A percentile compares a stretch with the other conserved stretches of the same genome.
Evolutionary conservation across 208 protist genomes (phyloP).

Genomic region (Wallacemonas sp.): DNA sequence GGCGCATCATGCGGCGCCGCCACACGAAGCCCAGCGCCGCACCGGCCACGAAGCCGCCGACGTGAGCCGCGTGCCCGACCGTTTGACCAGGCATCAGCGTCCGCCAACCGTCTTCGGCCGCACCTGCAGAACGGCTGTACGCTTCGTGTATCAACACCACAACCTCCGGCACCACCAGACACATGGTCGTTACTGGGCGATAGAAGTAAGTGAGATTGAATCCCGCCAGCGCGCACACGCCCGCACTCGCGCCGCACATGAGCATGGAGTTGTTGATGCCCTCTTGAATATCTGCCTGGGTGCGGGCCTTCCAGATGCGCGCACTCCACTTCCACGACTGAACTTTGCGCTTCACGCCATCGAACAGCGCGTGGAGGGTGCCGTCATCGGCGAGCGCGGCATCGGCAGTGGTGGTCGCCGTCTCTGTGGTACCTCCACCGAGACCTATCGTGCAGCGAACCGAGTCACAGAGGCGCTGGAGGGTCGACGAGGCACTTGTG

Average conservation of each 20-base stretch:
- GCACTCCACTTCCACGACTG: constrained; percentile 2
- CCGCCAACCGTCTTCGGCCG: constrained; percentile 4
- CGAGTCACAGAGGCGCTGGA: not conserved
- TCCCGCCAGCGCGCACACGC: constrained; percentile 46
- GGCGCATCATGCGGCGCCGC: constrained; percentile 17
- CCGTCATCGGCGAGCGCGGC: not conserved
- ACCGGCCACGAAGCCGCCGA: constrained; percentile 57
- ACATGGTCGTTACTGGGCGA: constrained; percentile 25
- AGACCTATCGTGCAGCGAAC: not conserved
- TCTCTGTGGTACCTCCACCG: not conserved
- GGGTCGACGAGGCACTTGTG: not conserved
- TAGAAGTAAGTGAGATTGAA: constrained; percentile 55
- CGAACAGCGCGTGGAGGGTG: not conserved
- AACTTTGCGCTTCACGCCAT: not conserved
- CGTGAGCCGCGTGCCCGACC: constrained; percentile 61
- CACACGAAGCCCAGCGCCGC: constrained; percentile 33
- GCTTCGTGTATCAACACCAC: constrained; percentile 17
- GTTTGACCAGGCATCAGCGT: constrained; percentile 36
- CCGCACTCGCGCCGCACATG: constrained; percentile 64
- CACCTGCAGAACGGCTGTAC: constrained; percentile 5
- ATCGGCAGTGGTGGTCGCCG: not conserved
- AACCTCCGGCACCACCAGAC: constrained; percentile 34
- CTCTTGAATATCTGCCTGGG: constrained; percentile 29
- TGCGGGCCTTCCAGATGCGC: constrained; percentile 13
- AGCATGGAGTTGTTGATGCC: constrained; percentile 27